phyloP scores from a whole-genome alignment of 208 protist genomes.

The Crithidia fasciculata region DNA sequence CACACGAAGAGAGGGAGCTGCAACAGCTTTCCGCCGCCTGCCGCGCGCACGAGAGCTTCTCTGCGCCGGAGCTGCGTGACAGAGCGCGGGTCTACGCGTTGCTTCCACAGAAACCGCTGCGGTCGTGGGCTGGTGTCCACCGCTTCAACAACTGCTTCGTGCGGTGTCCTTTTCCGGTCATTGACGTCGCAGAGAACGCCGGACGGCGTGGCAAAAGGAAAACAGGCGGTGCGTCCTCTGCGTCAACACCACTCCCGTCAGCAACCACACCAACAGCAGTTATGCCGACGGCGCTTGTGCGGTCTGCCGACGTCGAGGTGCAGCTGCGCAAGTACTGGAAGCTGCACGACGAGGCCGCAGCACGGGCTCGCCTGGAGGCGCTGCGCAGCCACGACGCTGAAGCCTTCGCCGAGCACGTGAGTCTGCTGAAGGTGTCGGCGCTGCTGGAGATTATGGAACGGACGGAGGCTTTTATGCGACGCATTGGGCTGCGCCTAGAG shows the following conservation, averaged over 20 bases:
- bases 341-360: constrained; percentile 48
- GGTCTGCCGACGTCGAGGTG: constrained; percentile 20
- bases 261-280: not conserved
- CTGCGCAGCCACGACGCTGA: constrained; percentile 50
- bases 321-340: constrained; percentile 51
- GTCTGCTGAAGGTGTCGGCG: constrained; percentile 52
- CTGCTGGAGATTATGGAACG: constrained; percentile 71
- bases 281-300: constrained; percentile 19
- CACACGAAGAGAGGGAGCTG: constrained; percentile 13
- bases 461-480: constrained; percentile 63
- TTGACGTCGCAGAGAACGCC: not conserved
- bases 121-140: constrained; percentile 19
- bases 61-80: not conserved
- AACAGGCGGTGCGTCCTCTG: not conserved
- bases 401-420: constrained; percentile 57
- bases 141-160: constrained; percentile 27
- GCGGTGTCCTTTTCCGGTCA: constrained; percentile 1
- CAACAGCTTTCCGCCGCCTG: not conserved
- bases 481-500: constrained; percentile 49
- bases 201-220: not conserved
- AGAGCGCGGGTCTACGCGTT: not conserved
- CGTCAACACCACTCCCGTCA: not conserved
- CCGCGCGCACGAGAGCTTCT: not conserved
- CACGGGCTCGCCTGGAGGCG: constrained; percentile 44
- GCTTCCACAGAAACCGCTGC: constrained; percentile 9